Conservation (phyloP, 2,329 filamentous ascomycete genomes). For the Camillea tinctor region DNA sequence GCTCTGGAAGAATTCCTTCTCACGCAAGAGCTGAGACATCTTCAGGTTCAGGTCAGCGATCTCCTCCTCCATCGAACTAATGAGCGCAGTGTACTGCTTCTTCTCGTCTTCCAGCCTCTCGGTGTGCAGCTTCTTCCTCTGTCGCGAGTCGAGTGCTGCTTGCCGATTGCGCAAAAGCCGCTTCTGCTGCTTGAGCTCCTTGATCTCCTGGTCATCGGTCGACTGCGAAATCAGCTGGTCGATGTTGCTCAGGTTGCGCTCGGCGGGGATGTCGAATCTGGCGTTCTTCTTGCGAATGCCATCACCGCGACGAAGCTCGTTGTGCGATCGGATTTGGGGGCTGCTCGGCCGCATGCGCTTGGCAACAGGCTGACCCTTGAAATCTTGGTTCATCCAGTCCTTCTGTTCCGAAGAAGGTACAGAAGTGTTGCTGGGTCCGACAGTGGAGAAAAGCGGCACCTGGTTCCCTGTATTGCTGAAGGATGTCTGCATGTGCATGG, state of each 20-base stretch:
- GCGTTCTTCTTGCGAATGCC: conserved; percentile 99
- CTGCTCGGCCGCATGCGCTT: conserved; percentile 67
- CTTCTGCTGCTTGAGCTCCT: conserved; percentile 98
- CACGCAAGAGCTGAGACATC: conserved; percentile 67
- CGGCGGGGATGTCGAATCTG: conserved; percentile 92
- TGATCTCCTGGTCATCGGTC: conserved; percentile 88
- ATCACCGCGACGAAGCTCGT: conserved; percentile 74
- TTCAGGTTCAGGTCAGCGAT: conserved; percentile 66
- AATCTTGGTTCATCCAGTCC: conserved; percentile 53
- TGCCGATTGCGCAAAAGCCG: conserved; percentile 91
- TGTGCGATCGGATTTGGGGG: conserved; percentile 70
- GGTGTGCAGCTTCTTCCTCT: conserved; percentile 97
- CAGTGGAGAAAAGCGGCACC: conserved; percentile 53
- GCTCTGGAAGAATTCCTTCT: conserved; percentile 72
- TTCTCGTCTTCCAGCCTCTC: conserved; percentile 96
- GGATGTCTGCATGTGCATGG: conserved; percentile 52
- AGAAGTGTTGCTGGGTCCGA: conserved; percentile 46
- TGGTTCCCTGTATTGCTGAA: conserved; percentile 53
- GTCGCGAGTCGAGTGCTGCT: conserved; percentile 93
- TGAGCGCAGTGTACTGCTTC: conserved; percentile 78
- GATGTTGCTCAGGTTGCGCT: conserved; percentile 91
- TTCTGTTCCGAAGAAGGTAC: conserved; percentile 58
- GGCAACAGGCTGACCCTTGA: conserved; percentile 49
- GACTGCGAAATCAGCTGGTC: conserved; percentile 88
- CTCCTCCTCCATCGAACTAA: conserved; percentile 77